Base-by-base conservation (phyloP, 768 basidiomycete genomes). In the Trametes coccinea region DNA sequence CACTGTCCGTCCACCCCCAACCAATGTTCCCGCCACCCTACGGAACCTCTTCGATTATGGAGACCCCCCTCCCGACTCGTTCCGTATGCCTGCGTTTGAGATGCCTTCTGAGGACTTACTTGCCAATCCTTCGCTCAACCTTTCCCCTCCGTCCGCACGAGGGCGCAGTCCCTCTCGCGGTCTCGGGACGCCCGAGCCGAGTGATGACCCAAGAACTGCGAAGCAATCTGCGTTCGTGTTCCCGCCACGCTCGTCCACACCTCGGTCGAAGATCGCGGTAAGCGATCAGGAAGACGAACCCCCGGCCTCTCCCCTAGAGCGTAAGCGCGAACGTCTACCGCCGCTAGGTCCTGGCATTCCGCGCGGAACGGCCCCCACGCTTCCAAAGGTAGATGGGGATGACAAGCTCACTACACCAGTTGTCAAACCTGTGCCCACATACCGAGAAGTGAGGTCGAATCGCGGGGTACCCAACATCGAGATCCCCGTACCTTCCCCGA, bases 21-120 rank as follows among this genome's bases (percentile, higher is more conserved):
- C 81, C 14, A 78, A 80, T 49, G 69, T 94, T 10, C 93, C 94
- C 2, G 85, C 87, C 1, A 94, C 91, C 0, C 78, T 95, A 2
- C 88, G 93, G 0, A 77, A 80, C 40, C 77, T 97, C 9, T 97
- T 97, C 72, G 89, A 90, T 58, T 83, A 86, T 47, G 82, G 80
- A 9, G 60, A 65, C 14, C 67, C 72, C n/a, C 54, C 66, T 17
- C 69, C 75, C 6, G 81, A 82, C 44, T 71, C 77, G 1, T 75
- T 81, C 64, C 82, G 79, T 29, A 71, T 79, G 11, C 76, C 81
- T 29, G 67, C 71, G 5, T 74, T 78, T 53, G 66, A 70, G 34
- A 59, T 68, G 37, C 62, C 66, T 41, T 30, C 63, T 11, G 46
- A 61, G 31, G 52, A 62, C 27, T 40, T 60, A 5, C 41, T 64